Evolutionary conservation across 768 basidiomycete species (phyloP), one percentile per base, ranked within the genome.

Genomic region (Collybia mongolica): DNA sequence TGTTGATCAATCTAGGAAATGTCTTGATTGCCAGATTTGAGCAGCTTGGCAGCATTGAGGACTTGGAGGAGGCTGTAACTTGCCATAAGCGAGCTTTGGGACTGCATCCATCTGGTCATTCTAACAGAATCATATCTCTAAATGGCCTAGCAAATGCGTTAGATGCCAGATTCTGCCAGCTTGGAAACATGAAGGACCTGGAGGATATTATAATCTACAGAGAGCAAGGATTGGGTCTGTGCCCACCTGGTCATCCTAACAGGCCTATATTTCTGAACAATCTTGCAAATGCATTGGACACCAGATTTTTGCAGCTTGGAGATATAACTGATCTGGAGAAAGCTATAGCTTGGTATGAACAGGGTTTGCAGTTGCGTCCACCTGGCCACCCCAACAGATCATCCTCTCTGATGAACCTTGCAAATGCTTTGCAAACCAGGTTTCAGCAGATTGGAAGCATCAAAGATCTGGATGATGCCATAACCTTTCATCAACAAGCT

Each of bases 401-500:
- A 12, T 36, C 23, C 3, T 47, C 52, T 11, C 46, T 59, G 29
- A 46, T 42, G 6, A 57, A 52, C 45, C 55, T 59, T 9, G 58
- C 48, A 17, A 40, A 32, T 43, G 55, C 54, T 9, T 41, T 60
- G 6, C 12, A 14, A 17, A 32, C 42, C 3, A 57, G 65, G 8
- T 67, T 54, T 45, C 54, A 59, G 20, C 46, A 63, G 3, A 55
- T 54, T 11, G 59, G 53, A 5, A 56, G 55, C 29, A 23, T 18
- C 2, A 49, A 41, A 20, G 63, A 66, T 37, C 20, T 54, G 14
- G 19, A 49, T 14, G 51, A 49, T 35, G 65, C 60, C n/a, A 62
- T 50, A 49, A 23, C 26, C 18, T 44, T 61, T 17, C 51, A 47
- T 19, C 29, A 35, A 38, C 35, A 56, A 26, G 57, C 52, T 26